phyloP scores from a whole-genome alignment of 192 early-diverging fungal species.

The Linnemannia schmuckeri region DNA sequence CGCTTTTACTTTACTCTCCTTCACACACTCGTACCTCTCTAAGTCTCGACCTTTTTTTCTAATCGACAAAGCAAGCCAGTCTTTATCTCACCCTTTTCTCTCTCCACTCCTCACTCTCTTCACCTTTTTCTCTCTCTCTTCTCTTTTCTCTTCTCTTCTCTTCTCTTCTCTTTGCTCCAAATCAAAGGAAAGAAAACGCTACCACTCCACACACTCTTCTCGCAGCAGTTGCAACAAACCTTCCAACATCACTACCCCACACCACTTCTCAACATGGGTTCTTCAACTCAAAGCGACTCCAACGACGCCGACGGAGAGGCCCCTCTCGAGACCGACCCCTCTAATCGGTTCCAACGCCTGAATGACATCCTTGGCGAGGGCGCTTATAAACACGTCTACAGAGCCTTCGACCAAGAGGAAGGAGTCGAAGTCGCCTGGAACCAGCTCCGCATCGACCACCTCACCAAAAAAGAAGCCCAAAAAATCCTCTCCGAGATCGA shows the following conservation, averaged over 20 bases:
- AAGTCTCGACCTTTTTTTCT: not conserved
- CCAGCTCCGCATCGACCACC: conserved; percentile 72
- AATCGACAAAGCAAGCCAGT: not conserved
- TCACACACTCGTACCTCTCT: too few species aligned
- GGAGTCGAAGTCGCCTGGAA: conserved; percentile 94
- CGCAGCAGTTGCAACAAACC: not conserved
- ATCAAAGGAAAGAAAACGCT: not conserved
- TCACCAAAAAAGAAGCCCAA: conserved; percentile 51
- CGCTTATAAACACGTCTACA: conserved; percentile 87
- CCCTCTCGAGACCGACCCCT: conserved; percentile 67
- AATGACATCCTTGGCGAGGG: conserved; percentile 77
- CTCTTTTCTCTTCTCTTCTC: not conserved
- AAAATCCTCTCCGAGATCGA: conserved; percentile 64
- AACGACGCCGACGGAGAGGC: conserved; percentile 57
- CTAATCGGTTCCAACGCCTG: conserved; percentile 75
- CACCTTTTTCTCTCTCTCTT: not conserved
- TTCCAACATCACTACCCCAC: not conserved
- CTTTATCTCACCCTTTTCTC: not conserved
- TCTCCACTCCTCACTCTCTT: not conserved
- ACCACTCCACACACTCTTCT: not conserved
- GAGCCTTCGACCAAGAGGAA: conserved; percentile 87
- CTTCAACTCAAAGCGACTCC: conserved; percentile 25
- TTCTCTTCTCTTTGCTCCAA: not conserved
- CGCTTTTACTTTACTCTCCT: too few species aligned
- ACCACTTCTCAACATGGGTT: conserved; percentile 12